phyloP scores from a whole-genome alignment of 2,329 filamentous ascomycete species.

The Bisporella sp. region DNA sequence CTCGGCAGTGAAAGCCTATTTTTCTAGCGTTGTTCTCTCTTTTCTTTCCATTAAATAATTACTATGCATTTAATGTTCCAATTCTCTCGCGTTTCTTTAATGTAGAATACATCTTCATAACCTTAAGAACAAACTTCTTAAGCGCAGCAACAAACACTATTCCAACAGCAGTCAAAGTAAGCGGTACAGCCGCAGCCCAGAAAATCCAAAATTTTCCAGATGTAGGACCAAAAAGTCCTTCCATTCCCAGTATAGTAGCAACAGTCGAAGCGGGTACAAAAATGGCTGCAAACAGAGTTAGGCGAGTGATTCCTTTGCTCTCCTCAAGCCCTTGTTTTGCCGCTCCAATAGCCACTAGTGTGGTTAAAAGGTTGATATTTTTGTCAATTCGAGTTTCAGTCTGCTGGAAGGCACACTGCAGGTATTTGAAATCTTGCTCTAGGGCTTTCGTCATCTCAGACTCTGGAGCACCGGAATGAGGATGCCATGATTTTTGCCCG shows the following conservation, averaged over 20 bases:
- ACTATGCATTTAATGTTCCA: too few relatives aligned
- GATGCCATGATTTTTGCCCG: conserved; percentile 2
- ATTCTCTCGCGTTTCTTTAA: too few relatives aligned
- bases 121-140: too few relatives aligned
- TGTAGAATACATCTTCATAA: too few relatives aligned
- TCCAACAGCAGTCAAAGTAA: conserved; percentile 12
- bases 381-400: conserved; percentile 3
- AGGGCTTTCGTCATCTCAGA: neutral
- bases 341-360: conserved; percentile 2
- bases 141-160: too few relatives aligned
- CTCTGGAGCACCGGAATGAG: neutral
- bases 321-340: conserved; percentile 2
- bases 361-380: conserved; percentile 1
- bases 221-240: conserved; percentile 20
- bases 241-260: conserved; percentile 23
- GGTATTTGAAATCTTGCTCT: conserved; percentile 3
- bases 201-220: conserved; percentile 21
- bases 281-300: conserved; percentile 7
- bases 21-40: too few relatives aligned
- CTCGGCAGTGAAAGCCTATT: too few relatives aligned
- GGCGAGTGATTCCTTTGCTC: conserved; percentile 1
- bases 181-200: conserved; percentile 20
- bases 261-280: conserved; percentile 24
- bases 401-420: neutral
- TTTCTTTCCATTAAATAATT: too few relatives aligned